Evolutionary conservation across 1,139 yeast genomes (phyloP).

Genomic region (Hansenula anomala): DNA sequence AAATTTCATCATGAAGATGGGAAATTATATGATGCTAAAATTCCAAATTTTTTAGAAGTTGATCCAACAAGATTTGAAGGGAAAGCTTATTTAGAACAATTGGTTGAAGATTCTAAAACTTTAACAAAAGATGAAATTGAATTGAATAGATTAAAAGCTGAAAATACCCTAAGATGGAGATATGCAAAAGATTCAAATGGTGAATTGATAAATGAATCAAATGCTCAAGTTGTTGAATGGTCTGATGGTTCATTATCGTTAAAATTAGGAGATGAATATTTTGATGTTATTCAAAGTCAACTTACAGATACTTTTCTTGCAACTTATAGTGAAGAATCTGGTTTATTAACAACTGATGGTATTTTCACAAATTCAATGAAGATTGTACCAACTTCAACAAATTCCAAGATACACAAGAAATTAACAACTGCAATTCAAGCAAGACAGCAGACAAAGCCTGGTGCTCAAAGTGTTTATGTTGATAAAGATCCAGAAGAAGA

Average conservation of each 20-base stretch:
- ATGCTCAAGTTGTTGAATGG: slow-evolving; percentile 91
- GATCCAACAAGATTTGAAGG: slow-evolving; percentile 90
- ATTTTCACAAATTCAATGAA: slow-evolving; percentile 51
- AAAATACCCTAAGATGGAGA: slow-evolving; percentile 91
- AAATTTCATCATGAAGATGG: slow-evolving; percentile 37
- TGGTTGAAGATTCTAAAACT: slow-evolving; percentile 45
- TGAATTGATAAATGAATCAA: slow-evolving; percentile 73
- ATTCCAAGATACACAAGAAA: slow-evolving; percentile 74
- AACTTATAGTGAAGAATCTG: slow-evolving; percentile 66
- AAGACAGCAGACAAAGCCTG: slow-evolving; percentile 52
- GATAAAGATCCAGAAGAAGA: slow-evolving; percentile 83
- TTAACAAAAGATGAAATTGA: slow-evolving; percentile 44
- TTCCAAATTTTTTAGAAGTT: slow-evolving; percentile 78
- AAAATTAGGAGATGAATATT: slow-evolving; percentile 82
- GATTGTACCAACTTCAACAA: slow-evolving; percentile 84
- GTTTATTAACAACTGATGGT: slow-evolving; percentile 48
- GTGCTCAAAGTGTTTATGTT: slow-evolving; percentile 69
- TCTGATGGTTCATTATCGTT: slow-evolving; percentile 85
- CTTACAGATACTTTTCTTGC: slow-evolving; percentile 71
- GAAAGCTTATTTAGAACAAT: slow-evolving; percentile 33
- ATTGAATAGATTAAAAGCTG: slow-evolving; percentile 55
- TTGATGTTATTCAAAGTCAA: slow-evolving; percentile 69
- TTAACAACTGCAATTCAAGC: slow-evolving; percentile 75
- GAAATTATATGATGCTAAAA: slow-evolving; percentile 53
- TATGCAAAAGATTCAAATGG: slow-evolving; percentile 64